Conservation (phyloP, 75 land plant species). For the Pinus tabuliformis region DNA sequence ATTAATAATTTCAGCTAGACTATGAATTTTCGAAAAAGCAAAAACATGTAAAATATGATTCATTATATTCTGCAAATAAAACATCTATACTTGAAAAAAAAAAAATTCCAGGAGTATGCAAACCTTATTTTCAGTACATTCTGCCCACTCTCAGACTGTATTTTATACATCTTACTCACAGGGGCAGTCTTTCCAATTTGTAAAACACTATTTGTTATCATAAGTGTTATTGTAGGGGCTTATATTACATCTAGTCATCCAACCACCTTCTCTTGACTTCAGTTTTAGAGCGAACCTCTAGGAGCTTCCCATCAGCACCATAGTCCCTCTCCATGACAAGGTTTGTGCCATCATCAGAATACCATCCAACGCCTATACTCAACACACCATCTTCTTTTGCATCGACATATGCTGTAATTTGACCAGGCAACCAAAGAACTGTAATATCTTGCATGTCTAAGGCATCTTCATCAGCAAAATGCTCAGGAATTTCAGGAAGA, state of each 20-base stretch:
- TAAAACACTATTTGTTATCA: no score
- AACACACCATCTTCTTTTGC: conserved; percentile 70
- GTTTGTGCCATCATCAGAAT: conserved; percentile 73
- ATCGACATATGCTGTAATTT: conserved; percentile 82
- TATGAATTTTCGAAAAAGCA: no score
- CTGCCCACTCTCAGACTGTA: no score
- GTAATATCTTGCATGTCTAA: conserved; percentile 75
- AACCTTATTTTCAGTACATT: no score
- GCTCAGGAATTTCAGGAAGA: conserved; percentile 60
- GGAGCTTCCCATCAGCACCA: conserved; percentile 76
- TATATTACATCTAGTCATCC: not conserved
- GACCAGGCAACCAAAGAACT: conserved; percentile 91
- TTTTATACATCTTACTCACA: no score
- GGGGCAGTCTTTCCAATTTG: no score
- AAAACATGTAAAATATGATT: no score
- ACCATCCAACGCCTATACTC: conserved; percentile 94
- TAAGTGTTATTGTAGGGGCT: no score
- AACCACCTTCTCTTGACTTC: conserved; percentile 78
- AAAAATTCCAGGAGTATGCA: no score
- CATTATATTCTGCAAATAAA: no score
- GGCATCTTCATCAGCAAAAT: conserved; percentile 74
- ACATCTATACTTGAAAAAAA: no score
- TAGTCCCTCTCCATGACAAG: conserved; percentile 98
- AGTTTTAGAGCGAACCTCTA: conserved; percentile 73
- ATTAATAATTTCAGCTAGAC: no score